Evolutionary conservation across 2,329 filamentous ascomycete genomes (phyloP), one percentile per base, ranked within the genome.

Genomic region (Fusarium paranaense): DNA sequence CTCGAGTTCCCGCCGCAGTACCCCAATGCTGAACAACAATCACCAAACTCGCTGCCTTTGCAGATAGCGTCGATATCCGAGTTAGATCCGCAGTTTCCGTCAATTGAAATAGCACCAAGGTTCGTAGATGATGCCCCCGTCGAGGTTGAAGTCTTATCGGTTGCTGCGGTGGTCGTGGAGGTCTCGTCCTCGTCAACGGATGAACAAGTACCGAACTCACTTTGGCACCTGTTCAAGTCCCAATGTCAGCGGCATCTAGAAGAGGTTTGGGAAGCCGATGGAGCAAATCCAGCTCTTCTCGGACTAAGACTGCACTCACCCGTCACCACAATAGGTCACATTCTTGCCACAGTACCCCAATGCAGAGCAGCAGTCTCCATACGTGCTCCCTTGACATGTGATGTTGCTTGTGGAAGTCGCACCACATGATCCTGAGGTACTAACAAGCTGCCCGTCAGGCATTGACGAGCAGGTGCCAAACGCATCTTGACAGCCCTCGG

Each of bases 401-500:
- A 56, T 22, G 22, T 56, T 56, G 30, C 52, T 56, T 22, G 52
- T 56, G 5, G 52, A 56, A 35, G 52, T 56, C n/a, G 52, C 52
- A 56, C 52, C 52, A 25, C 52, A 56, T 56, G 52, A 56, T 56
- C 52, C 52, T 20, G 52, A 56, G 9, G 52, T 56, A 22, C 52
- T 56, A 8, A 56, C 52, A 56, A 56, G 52, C 30, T 56, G 52
- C 30, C 52, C 52, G 35, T 35, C 52, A 56, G 52, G n/a, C 30
- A 27, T 27, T 9, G 65, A 32, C 54, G 52, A 30, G 22, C 65
- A 66, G 3, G 33, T 66, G 16, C 65, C 65, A 20, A 67, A 67
- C 13, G 6, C 52, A 5, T 52, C 54, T 42, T 67, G 65, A 14
- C 65, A 67, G 7, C 65, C 65, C 27, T 67, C 65, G 11, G 40